Conservation (phyloP, 306 rosid genomes). For the Ziziphus jujuba region DNA sequence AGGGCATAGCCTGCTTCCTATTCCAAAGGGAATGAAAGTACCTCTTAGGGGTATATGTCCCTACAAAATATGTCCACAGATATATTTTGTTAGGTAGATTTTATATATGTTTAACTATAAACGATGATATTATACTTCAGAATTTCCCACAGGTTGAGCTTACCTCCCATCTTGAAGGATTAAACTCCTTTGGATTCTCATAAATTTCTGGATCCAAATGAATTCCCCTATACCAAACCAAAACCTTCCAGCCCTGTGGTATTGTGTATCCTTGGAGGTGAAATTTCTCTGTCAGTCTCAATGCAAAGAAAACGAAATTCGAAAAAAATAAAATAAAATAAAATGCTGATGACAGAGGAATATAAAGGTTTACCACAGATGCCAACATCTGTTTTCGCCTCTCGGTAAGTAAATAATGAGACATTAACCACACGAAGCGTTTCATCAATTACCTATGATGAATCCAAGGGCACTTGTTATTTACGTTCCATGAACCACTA, state of each 20-base stretch:
- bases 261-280: constrained; percentile 39
- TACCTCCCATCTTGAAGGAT: constrained; percentile 59
- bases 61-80: constrained; percentile 18
- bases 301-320: neutral
- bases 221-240: constrained; percentile 40
- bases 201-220: constrained; percentile 35
- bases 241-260: constrained; percentile 51
- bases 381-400: constrained; percentile 36
- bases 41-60: constrained; percentile 28
- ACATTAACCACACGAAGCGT: constrained; percentile 30
- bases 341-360: neutral
- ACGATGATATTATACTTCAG: neutral
- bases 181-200: constrained; percentile 39
- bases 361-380: constrained; percentile 30
- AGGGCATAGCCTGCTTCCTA: constrained; percentile 44
- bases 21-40: constrained; percentile 54
- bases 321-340: neutral
- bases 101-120: neutral
- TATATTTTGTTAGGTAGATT: too few species aligned
- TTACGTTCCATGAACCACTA: too few species aligned
- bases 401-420: constrained; percentile 43
- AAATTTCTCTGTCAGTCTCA: neutral
- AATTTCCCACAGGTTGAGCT: constrained; percentile 2
- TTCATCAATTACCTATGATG: constrained; percentile 40
- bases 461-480: neutral